Evolutionary conservation across 1,284 basidiomycete genomes (phyloP).

Genomic region (Inonotus hispidus): DNA sequence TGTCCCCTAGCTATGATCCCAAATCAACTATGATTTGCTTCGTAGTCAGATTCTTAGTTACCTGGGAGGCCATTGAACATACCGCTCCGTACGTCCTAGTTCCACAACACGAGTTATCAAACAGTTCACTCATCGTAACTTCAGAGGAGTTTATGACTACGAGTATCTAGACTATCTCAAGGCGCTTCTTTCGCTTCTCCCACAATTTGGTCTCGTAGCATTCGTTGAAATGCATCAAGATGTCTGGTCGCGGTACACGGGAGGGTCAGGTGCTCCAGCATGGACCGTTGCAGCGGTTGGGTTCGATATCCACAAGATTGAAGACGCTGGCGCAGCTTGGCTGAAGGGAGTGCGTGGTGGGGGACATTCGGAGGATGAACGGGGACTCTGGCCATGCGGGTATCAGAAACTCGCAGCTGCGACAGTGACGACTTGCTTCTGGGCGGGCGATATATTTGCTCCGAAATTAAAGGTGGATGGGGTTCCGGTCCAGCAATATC

Average conservation of each 20-base stretch:
- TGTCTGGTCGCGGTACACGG: constrained; percentile 93
- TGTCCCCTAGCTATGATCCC: not conserved
- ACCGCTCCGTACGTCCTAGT: constrained; percentile 68
- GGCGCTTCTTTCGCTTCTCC: constrained; percentile 68
- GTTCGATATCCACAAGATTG: constrained; percentile 72
- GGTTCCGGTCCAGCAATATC: constrained; percentile 72
- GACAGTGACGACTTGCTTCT: constrained; percentile 88
- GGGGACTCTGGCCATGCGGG: constrained; percentile 86
- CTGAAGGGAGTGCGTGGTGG: constrained; percentile 73
- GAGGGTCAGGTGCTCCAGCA: constrained; percentile 88
- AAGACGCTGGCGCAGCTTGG: constrained; percentile 82
- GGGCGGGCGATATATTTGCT: constrained; percentile 83
- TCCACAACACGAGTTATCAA: not conserved
- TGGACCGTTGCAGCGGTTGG: constrained; percentile 85
- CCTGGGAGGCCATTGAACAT: constrained; percentile 97
- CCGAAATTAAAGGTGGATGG: constrained; percentile 63
- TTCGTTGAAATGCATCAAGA: constrained; percentile 87
- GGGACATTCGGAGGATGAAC: constrained; percentile 62
- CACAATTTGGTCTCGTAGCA: constrained; percentile 74
- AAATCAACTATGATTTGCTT: not conserved
- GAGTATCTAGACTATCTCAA: constrained; percentile 83
- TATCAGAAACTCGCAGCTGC: constrained; percentile 86
- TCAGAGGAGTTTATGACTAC: constrained; percentile 75
- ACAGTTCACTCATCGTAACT: not conserved
- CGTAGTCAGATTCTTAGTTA: constrained; percentile 81